These are phyloP conservation scores for Paxillus involutus DNA, from an alignment of 768 basidiomycete species.

Conservation along the genomic window DNA sequence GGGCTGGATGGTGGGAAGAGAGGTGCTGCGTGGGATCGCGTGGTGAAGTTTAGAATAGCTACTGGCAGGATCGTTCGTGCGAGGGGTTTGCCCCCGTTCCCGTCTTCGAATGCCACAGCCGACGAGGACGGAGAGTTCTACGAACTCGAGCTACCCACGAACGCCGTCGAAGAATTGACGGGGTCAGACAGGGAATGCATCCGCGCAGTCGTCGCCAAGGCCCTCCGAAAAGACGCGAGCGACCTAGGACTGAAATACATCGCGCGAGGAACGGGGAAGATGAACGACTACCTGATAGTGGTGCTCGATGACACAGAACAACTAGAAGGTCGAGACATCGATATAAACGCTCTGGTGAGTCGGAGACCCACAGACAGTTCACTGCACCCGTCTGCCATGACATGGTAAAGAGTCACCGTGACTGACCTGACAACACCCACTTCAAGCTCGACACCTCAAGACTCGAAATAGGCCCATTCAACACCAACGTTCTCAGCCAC, in stretches of 20 bases:
- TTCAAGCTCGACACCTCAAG: constrained; percentile 17
- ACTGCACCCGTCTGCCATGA: background rate
- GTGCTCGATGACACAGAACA: constrained; percentile 43
- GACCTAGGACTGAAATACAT: constrained; percentile 37
- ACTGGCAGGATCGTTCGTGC: constrained; percentile 30
- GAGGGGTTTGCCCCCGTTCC: background rate
- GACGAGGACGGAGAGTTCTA: constrained; percentile 14
- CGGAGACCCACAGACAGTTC: too few relatives aligned
- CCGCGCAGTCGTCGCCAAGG: constrained; percentile 29
- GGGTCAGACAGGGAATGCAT: constrained; percentile 31
- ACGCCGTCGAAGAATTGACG: constrained; percentile 24
- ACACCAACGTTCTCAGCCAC: constrained; percentile 41
- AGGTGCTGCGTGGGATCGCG: constrained; percentile 4
- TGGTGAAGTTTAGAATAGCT: constrained; percentile 29
- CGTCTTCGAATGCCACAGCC: background rate
- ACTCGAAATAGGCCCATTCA: background rate
- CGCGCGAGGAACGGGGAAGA: constrained; percentile 34
- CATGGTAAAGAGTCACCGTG: too few relatives aligned
- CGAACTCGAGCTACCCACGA: constrained; percentile 39
- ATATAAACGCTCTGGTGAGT: constrained; percentile 35
- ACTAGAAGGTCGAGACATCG: constrained; percentile 30
- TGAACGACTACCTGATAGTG: constrained; percentile 37
- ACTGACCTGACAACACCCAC: too few relatives aligned
- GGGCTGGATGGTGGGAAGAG: constrained; percentile 10
- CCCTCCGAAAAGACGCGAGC: constrained; percentile 29